These are phyloP conservation scores for Neoascochyta sp. DNA, from an alignment of 2,329 filamentous ascomycete genomes.

Conservation along the genomic window DNA sequence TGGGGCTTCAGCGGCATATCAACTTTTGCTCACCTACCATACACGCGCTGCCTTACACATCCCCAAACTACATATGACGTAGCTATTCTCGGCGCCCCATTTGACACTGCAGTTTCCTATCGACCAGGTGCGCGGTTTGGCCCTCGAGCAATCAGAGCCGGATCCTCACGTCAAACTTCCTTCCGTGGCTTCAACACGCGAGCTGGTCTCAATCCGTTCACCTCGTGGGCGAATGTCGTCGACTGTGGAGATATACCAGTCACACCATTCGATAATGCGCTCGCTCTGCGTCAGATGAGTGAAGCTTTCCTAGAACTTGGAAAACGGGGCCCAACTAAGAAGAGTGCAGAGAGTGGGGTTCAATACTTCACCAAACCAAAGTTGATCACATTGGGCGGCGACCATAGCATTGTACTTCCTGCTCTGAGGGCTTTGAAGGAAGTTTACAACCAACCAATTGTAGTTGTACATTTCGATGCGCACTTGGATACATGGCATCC, in stretches of 20 bases:
- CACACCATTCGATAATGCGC: constrained; percentile 78
- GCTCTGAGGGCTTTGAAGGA: constrained; percentile 49
- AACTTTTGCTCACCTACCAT: constrained; percentile 47
- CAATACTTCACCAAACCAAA: constrained; percentile 45
- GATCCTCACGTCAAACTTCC: constrained; percentile 73
- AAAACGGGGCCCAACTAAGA: constrained; percentile 40
- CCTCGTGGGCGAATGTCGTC: constrained; percentile 70
- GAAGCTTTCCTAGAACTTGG: constrained; percentile 71
- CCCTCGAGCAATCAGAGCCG: constrained; percentile 79
- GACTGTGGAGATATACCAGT: constrained; percentile 92
- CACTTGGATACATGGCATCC: constrained; percentile 87
- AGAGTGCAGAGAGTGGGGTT: constrained; percentile 37
- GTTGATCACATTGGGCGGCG: constrained; percentile 48
- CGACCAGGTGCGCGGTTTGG: constrained; percentile 63
- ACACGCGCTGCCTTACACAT: constrained; percentile 47
- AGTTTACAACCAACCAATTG: constrained; percentile 44
- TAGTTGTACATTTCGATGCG: constrained; percentile 52
- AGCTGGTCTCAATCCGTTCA: constrained; percentile 79
- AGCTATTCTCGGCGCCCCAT: constrained; percentile 49
- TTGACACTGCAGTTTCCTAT: constrained; percentile 50
- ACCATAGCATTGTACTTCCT: constrained; percentile 50
- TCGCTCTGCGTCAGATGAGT: constrained; percentile 81
- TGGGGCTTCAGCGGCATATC: constrained; percentile 71
- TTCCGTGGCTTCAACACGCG: constrained; percentile 80
- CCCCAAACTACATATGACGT: constrained; percentile 46